Percentiles rank a stretch among this genome's conserved stretches.
Conservation (phyloP, 192 early-diverging fungal genomes). For the Geosiphon pyriformis region DNA sequence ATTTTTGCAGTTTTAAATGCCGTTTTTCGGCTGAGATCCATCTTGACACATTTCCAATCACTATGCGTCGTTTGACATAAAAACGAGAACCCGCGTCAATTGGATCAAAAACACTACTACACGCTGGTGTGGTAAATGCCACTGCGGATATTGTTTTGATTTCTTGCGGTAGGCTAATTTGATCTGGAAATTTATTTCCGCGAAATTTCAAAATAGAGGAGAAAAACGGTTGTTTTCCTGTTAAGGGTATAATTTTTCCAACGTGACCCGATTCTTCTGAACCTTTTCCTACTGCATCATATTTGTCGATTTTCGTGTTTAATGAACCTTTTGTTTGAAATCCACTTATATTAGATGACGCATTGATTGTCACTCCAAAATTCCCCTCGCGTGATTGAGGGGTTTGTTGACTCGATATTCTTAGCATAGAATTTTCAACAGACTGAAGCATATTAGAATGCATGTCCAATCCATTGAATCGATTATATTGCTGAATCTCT, state of each 20-base stretch:
- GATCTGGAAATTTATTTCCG: background rate
- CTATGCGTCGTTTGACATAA: conserved; percentile 60
- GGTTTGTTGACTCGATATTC: too few species aligned
- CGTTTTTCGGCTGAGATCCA: conserved; percentile 55
- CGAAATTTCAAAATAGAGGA: conserved; percentile 9
- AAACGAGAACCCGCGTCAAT: conserved; percentile 57
- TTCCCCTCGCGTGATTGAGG: too few species aligned
- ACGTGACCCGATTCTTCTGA: background rate
- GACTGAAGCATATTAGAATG: background rate
- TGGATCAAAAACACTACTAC: conserved; percentile 30
- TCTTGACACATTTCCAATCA: conserved; percentile 72
- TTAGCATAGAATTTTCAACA: too few species aligned
- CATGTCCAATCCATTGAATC: background rate
- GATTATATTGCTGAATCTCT: background rate
- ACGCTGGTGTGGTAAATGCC: conserved; percentile 27
- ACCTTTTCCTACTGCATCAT: background rate
- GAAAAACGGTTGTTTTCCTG: conserved; percentile 25
- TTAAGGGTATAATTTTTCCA: conserved; percentile 28
- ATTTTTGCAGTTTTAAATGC: conserved; percentile 48
- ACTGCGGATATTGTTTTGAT: conserved; percentile 32
- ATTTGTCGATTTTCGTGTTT: background rate
- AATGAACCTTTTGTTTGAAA: too few species aligned
- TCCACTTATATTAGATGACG: background rate
- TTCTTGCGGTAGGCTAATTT: conserved; percentile 20
- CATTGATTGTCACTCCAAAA: background rate